Evolutionary conservation across 2,329 filamentous ascomycete genomes (phyloP), one percentile per base, ranked within the genome.

Genomic region (Aurifilum marmelostoma): DNA sequence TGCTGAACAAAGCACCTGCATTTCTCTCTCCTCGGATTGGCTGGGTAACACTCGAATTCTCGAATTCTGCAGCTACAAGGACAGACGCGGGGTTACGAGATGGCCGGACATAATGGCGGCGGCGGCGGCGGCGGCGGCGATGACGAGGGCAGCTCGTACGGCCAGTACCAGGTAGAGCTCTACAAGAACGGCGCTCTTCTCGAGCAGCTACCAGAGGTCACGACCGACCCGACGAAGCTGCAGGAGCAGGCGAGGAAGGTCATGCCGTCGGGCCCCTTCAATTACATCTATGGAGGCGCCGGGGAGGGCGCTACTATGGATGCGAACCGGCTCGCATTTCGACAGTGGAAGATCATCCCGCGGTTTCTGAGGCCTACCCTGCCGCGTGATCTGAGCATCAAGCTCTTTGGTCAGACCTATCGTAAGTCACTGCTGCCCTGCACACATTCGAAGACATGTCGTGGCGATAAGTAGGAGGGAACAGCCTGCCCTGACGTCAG

Each of bases 221-320:
- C 87, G 0, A 90, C 88, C 2, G 84, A 90, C 66, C 84, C 87
- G 8, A 86, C 84, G 71, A 80, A 81, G 66, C 80, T 90, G 3
- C 84, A 89, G 73, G 80, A 82, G 37, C 83, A 88, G 73, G 88
- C 88, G 2, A 80, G 79, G 65, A 77, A 82, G 66, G 77, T 76
- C 18, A 80, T 90, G 77, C 76, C 78, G 27, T 76, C 78, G 1
- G 80, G 82, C 14, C 80, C 83, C 9, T 90, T 85, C 75, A 86
- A 86, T 71, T 91, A 91, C 77, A 84, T 90, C 32, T 80, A 83
- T 21, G 88, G 88, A n/a, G 87, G 87, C 8, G 88, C 88, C 0
- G 87, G 88, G 2, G 87, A 89, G 73, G 81, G 84, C 50, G 82
- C 86, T 2, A 91, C 89, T 0, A 85, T 88, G 81, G 84, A 86